Base-by-base conservation (phyloP, 495 filamentous ascomycete genomes). In the Aspergillus saccharolyticus region DNA sequence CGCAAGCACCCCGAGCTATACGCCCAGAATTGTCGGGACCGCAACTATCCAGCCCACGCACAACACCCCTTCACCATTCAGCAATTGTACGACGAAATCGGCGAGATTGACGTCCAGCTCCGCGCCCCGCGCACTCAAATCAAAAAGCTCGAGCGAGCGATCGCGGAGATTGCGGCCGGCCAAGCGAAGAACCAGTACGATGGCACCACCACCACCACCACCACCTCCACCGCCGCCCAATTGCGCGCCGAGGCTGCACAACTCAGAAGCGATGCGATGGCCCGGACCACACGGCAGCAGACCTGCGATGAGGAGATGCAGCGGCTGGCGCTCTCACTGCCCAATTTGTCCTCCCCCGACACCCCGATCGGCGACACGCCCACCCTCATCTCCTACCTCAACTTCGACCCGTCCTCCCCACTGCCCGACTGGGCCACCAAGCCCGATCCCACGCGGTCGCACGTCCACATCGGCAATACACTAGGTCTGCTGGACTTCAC, bases 401-500 rank as follows among this genome's bases (percentile, higher is more conserved):
- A 96, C 63, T 80, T 87, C 52, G 81, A 88, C 63, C 85, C 87
- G 2, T 70, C 86, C 42, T 72, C 79, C 0, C 72, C 74, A 0
- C 33, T 39, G 33, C 67, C 80, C 0, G 65, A 73, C 0, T 70
- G 78, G 55, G 10, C 75, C 81, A 60, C 71, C 72, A 44, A 65
- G 78, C 50, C 80, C 71, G 78, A 76, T 77, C 67, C 59, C 42
- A 64, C 62, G 60, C 76, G 76, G 20, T 89, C 88, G 0, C 94
- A 98, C 69, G 87, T 91, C 7, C 80, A 92, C 58, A 89, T 98
- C 59, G 95, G 95, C 21, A 76, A 82, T 1, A 82, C 88, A 60
- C 81, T 98, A 0, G 80, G 84, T 19, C 75, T 97, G 1, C 74
- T 98, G 48, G 95, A 98, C 72, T 97, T 98, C 65, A 77, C 85